Percentiles rank a stretch among this genome's conserved stretches.
phyloP scores from a whole-genome alignment of 192 early-diverging fungal genomes.

The Paraglomus brasilianum region DNA sequence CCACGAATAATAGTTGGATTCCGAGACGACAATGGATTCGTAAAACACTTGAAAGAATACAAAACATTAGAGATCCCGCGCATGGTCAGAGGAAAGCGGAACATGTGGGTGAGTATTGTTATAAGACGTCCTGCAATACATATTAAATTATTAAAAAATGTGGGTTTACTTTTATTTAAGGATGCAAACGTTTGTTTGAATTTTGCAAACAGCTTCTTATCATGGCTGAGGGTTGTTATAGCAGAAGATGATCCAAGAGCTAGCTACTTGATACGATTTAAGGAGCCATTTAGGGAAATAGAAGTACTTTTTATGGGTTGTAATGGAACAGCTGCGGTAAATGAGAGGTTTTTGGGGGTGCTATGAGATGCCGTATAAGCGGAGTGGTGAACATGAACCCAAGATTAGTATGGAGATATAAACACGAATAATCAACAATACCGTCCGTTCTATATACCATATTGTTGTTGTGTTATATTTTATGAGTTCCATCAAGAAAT shows the following conservation, averaged over 20 bases:
- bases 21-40: constrained; percentile 69
- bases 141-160: neutral
- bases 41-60: constrained; percentile 57
- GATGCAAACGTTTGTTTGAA: constrained; percentile 82
- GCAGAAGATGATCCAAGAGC: constrained; percentile 44
- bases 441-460: too few species aligned
- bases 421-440: too few species aligned
- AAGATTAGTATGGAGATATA: too few species aligned
- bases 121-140: neutral
- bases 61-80: constrained; percentile 82
- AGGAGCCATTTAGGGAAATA: constrained; percentile 45
- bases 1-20: constrained; percentile 83
- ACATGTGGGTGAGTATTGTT: constrained; percentile 64
- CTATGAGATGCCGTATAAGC: too few species aligned
- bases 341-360: constrained; percentile 40
- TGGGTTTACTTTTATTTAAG: constrained; percentile 28
- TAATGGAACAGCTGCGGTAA: constrained; percentile 40
- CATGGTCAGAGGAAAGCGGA: constrained; percentile 62
- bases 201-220: constrained; percentile 71
- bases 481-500: too few species aligned
- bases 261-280: constrained; percentile 47
- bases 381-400: too few species aligned
- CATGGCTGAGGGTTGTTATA: constrained; percentile 42
- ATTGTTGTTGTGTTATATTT: too few species aligned
- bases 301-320: constrained; percentile 33